Evolutionary conservation across 371 early-diverging fungal genomes (phyloP).

Genomic region (Mucor saturninus): DNA sequence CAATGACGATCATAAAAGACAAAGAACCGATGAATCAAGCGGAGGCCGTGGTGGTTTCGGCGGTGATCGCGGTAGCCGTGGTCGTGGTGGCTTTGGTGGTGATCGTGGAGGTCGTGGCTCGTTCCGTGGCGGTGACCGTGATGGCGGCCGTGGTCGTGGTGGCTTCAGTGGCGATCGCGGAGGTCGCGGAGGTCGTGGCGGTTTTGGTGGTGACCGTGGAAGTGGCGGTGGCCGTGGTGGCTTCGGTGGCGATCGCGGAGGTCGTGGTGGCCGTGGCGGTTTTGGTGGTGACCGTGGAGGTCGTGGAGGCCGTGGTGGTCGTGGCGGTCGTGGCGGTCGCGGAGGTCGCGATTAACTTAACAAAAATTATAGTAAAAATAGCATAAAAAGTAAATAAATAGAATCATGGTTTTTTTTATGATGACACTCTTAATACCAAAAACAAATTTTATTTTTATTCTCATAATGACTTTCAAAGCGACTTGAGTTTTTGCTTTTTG

Average conservation of each 20-base stretch:
- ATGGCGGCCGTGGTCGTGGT: conserved; percentile 37
- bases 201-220: conserved; percentile 47
- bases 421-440: not conserved
- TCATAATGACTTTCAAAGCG: too few species aligned
- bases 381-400: conserved; percentile 7
- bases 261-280: conserved; percentile 43
- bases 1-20: conserved; percentile 5
- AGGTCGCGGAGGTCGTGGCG: conserved; percentile 28
- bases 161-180: conserved; percentile 10
- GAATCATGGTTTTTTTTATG: conserved; percentile 4
- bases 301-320: conserved; percentile 25
- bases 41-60: conserved; percentile 39
- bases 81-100: conserved; percentile 46
- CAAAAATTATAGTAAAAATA: not conserved
- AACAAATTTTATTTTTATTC: too few species aligned
- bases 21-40: conserved; percentile 30
- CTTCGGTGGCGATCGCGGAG: conserved; percentile 53
- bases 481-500: too few species aligned
- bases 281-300: conserved; percentile 45
- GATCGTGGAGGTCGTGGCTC: conserved; percentile 29
- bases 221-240: conserved; percentile 32
- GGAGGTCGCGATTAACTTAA: conserved; percentile 18
- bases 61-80: conserved; percentile 35
- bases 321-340: conserved; percentile 54
- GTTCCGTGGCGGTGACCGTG: conserved; percentile 34